phyloP scores from a whole-genome alignment of 2,329 filamentous ascomycete species.

The Calonectria fujianensis region DNA sequence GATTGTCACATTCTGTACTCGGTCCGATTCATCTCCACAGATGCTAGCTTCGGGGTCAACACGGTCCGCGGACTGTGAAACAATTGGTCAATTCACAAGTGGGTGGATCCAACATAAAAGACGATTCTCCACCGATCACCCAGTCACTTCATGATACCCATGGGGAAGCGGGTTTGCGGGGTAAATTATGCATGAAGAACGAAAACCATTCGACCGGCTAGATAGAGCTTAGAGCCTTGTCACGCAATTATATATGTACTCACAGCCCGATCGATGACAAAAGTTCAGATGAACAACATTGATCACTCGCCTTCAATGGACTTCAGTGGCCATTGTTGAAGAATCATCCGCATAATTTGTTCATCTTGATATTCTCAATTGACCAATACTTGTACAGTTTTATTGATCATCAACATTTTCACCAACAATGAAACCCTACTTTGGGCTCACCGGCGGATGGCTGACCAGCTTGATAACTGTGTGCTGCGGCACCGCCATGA shows the following conservation, averaged over 20 bases:
- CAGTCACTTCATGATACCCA: slow-evolving; percentile 1
- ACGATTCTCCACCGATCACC: neutral
- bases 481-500: slow-evolving; percentile 9
- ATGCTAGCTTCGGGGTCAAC: slow-evolving; percentile 1
- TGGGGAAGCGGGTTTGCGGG: slow-evolving; percentile 2
- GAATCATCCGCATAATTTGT: neutral
- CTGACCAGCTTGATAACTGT: slow-evolving; percentile 1
- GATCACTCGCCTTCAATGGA: neutral
- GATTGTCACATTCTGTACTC: neutral
- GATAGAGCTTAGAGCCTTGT: neutral
- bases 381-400: neutral
- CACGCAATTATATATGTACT: slow-evolving; percentile 6
- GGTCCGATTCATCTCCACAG: neutral
- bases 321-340: neutral
- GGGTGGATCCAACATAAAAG: neutral
- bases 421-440: slow-evolving; percentile 8
- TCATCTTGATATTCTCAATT: neutral
- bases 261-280: neutral
- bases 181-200: neutral
- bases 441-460: neutral
- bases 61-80: neutral
- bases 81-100: neutral
- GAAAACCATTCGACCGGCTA: neutral
- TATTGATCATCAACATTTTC: neutral
- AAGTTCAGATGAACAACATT: neutral